Conservation (phyloP, 1,284 basidiomycete species). For the Ceratobasidium sp. region DNA sequence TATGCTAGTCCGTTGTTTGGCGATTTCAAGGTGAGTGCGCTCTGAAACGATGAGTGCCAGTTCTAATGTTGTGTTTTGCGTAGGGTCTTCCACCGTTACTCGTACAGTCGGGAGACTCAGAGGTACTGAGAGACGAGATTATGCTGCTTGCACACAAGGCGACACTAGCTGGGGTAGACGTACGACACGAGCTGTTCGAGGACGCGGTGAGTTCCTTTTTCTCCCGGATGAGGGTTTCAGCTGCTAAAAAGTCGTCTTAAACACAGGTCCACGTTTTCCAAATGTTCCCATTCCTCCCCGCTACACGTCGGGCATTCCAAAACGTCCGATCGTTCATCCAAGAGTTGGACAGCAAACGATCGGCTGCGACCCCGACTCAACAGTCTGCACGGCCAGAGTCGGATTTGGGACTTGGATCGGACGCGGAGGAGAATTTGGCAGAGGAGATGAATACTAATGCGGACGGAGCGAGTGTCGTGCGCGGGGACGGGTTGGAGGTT, state of each 20-base stretch:
- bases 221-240: slow-evolving; percentile 60
- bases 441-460: slow-evolving; percentile 32
- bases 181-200: slow-evolving; percentile 93
- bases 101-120: slow-evolving; percentile 94
- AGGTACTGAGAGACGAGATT: slow-evolving; percentile 93
- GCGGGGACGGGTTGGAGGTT: slow-evolving; percentile 31
- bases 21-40: slow-evolving; percentile 67
- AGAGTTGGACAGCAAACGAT: slow-evolving; percentile 16
- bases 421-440: slow-evolving; percentile 16
- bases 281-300: slow-evolving; percentile 84
- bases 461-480: slow-evolving; percentile 30
- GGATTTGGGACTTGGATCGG: slow-evolving; percentile 31
- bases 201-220: slow-evolving; percentile 78
- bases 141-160: slow-evolving; percentile 96
- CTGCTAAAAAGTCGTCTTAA: slow-evolving; percentile 40
- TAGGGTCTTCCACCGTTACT: slow-evolving; percentile 87
- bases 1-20: slow-evolving; percentile 98
- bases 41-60: background rate
- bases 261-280: slow-evolving; percentile 90
- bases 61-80: background rate
- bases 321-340: slow-evolving; percentile 39
- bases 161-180: slow-evolving; percentile 85
- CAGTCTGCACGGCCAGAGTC: slow-evolving; percentile 2
- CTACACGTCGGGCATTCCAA: slow-evolving; percentile 76
- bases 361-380: background rate